Conservation (phyloP, 2,329 filamentous ascomycete species). For the Alternaria sp. region DNA sequence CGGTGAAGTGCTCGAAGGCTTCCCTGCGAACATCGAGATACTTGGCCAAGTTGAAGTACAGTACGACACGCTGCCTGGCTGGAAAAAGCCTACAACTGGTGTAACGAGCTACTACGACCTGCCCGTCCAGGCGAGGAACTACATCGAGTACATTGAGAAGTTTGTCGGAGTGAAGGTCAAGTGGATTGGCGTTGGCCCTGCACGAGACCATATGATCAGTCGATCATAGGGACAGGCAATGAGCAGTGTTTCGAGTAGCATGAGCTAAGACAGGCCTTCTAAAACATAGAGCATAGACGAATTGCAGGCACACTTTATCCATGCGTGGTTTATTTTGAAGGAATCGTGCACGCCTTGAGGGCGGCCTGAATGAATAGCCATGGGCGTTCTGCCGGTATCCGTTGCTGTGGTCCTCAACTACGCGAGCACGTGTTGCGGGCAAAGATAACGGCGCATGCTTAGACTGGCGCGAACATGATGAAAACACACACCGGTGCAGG, state of each 20-base stretch:
- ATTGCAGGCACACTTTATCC: constrained; percentile 4
- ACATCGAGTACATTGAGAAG: constrained; percentile 73
- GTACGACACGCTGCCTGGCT: constrained; percentile 74
- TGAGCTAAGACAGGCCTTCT: background rate
- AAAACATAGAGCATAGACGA: constrained; percentile 15
- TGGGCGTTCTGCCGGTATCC: background rate
- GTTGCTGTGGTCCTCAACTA: background rate
- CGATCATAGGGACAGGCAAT: constrained; percentile 46
- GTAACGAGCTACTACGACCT: constrained; percentile 68
- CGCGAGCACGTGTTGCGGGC: constrained; percentile 6
- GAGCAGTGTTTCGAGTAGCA: background rate
- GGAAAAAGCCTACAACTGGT: constrained; percentile 70
- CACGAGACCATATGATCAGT: constrained; percentile 70
- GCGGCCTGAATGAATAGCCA: background rate
- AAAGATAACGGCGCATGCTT: background rate
- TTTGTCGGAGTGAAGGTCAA: constrained; percentile 69
- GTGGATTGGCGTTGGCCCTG: constrained; percentile 73
- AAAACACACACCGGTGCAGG: background rate
- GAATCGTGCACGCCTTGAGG: background rate
- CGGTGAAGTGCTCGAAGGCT: constrained; percentile 65
- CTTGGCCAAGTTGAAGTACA: constrained; percentile 69
- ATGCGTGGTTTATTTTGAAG: constrained; percentile 2
- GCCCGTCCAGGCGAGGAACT: constrained; percentile 69
- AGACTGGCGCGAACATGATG: background rate
- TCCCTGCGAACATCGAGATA: constrained; percentile 69